A percentile compares a stretch with the other conserved stretches of the same genome.
phyloP scores from a whole-genome alignment of 2,329 filamentous ascomycete genomes.

The Xylariomycetidae sp. region DNA sequence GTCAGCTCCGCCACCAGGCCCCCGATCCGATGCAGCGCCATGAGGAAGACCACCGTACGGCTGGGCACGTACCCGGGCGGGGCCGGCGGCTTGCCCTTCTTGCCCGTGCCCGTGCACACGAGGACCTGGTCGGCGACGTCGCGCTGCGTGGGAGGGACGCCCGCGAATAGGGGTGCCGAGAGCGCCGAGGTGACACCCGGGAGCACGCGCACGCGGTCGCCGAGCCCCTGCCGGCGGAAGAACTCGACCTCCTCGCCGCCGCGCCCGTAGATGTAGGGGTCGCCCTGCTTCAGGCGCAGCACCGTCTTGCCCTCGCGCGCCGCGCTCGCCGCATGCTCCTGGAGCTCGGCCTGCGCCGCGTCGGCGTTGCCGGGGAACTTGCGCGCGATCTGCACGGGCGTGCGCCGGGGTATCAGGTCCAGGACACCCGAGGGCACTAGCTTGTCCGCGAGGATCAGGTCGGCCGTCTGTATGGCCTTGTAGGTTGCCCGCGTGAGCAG shows the following conservation, averaged over 20 bases:
- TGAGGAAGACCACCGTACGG: constrained; percentile 87
- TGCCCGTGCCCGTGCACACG: constrained; percentile 92
- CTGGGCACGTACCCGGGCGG: constrained; percentile 73
- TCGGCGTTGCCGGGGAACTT: constrained; percentile 99
- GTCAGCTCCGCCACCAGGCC: constrained; percentile 71
- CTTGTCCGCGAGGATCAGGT: constrained; percentile 81
- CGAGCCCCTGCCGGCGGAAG: constrained; percentile 69
- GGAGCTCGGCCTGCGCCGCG: constrained; percentile 83
- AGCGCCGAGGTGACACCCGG: constrained; percentile 89
- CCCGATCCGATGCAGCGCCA: constrained; percentile 83
- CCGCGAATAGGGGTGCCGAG: constrained; percentile 81
- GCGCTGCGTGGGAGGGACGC: constrained; percentile 82
- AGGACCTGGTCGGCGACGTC: constrained; percentile 89
- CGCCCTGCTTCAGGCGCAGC: constrained; percentile 88
- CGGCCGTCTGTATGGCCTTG: constrained; percentile 69
- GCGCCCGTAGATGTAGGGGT: constrained; percentile 93
- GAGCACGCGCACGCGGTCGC: constrained; percentile 62
- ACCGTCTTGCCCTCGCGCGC: constrained; percentile 67
- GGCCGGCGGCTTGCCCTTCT: constrained; percentile 78
- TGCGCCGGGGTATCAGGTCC: constrained; percentile 84
- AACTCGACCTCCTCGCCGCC: constrained; percentile 89
- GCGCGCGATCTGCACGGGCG: constrained; percentile 83
- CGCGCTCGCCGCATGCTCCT: constrained; percentile 70
- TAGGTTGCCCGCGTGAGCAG: constrained; percentile 80
- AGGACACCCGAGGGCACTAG: constrained; percentile 80